Evolutionary conservation across 208 protist species (phyloP), one percentile per base, ranked within the genome.

Genomic region (Leishmania gerbilli): DNA sequence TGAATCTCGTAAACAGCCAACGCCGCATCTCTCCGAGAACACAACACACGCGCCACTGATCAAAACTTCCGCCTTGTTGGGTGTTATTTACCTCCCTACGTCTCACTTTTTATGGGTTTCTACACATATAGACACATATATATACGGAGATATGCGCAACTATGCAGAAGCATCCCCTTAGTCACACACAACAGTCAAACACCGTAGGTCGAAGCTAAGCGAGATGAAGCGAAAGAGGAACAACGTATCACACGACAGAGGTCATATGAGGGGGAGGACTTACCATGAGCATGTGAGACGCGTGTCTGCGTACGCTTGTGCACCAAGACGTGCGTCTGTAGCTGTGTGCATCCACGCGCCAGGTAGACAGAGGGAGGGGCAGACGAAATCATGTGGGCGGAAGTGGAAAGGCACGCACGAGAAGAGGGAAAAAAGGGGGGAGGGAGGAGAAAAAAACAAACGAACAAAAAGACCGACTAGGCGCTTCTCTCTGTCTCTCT

Each of bases 141-240:
- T 53, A 55, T 74, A 53, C 24, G 5, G 45, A 51, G 40, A 17
- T 11, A 55, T 31, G 69, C 24, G 7, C 69, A 74, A 37, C 6
- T 34, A 53, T 53, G 40, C 67, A 71, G 67, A 71, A 71, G 67
- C 34, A 27, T 34, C 7, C 27, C 45, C n/a, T 51, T 27, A 7
- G 51, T 53, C n/a, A 1, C 45, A 74, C n/a, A 37, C 75, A 71
- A 45, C 49, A 68, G 7, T 53, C 27, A 49, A 75, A 40, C 45
- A 72, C 47, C 40, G 72, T 78, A 17, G 24, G 80, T 34, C 8
- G 74, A 78, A 47, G 76, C 24, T 40, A 55, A 55, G 1, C 27
- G 15, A 81, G 45, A 53, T 60, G 19, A 55, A 58, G 19, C 49
- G 72, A 58, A 76, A 49, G 34, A 74, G 3, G 60, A 19, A 69